Conservation (phyloP, 192 early-diverging fungal genomes). For the Podila minutissima region DNA sequence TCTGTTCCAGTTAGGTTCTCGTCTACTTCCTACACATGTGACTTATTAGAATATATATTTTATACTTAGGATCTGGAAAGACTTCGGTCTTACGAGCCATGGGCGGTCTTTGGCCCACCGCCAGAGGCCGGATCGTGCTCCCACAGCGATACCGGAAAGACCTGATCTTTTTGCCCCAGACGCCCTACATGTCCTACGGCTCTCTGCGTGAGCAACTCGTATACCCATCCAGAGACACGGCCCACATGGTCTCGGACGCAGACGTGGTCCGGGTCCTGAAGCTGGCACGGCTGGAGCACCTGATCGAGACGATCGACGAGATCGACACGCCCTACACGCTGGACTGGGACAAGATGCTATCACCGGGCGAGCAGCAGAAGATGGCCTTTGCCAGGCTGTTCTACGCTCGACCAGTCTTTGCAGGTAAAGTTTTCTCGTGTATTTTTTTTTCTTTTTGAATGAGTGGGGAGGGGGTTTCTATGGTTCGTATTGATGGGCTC, state of each 20-base stretch:
- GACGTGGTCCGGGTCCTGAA: conserved; percentile 50
- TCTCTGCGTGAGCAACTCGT: conserved; percentile 28
- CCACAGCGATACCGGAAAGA: conserved; percentile 53
- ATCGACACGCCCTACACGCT: conserved; percentile 57
- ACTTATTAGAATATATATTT: too few relatives aligned
- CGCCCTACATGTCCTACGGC: conserved; percentile 25
- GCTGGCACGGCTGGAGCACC: conserved; percentile 50
- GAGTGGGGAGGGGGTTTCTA: background rate
- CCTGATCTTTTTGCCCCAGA: conserved; percentile 31
- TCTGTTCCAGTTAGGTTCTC: background rate
- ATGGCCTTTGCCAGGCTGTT: conserved; percentile 76
- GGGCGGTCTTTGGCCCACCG: conserved; percentile 77
- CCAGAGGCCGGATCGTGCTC: conserved; percentile 64
- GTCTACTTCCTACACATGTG: too few relatives aligned
- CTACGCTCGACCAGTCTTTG: conserved; percentile 78
- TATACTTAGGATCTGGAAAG: conserved; percentile 71
- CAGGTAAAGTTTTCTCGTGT: conserved; percentile 52
- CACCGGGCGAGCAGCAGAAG: conserved; percentile 82
- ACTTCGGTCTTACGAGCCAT: conserved; percentile 81
- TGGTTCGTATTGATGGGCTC: conserved; percentile 18
- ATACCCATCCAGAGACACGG: conserved; percentile 14
- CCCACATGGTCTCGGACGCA: conserved; percentile 54
- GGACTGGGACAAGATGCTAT: conserved; percentile 75
- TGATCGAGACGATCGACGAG: conserved; percentile 43
- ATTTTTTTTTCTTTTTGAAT: background rate